These are phyloP conservation scores for Cutaneotrichosporon sp. DNA, from an alignment of 1,284 basidiomycete genomes.

Conservation along the genomic window DNA sequence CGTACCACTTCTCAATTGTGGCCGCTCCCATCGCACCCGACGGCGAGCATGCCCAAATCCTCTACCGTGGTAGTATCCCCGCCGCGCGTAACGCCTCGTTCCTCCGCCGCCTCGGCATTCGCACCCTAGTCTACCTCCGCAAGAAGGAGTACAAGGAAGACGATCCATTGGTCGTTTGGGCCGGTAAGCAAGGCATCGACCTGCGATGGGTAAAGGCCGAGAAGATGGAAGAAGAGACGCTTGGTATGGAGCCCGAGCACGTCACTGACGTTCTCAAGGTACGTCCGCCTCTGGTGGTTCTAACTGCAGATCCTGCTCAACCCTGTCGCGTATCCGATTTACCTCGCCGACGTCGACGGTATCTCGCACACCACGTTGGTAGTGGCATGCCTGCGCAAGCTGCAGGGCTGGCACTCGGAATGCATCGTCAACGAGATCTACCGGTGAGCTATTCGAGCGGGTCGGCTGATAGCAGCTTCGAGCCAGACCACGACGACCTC, in stretches of 20 bases:
- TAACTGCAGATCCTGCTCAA: constrained; percentile 38
- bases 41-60: constrained; percentile 26
- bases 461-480: constrained; percentile 33
- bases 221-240: constrained; percentile 43
- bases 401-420: constrained; percentile 49
- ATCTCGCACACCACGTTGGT: constrained; percentile 48
- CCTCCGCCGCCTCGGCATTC: constrained; percentile 54
- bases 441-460: constrained; percentile 30
- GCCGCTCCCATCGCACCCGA: constrained; percentile 20
- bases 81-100: constrained; percentile 42
- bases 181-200: constrained; percentile 29
- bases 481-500: constrained; percentile 48
- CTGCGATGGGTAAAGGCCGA: constrained; percentile 47
- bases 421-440: constrained; percentile 45
- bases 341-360: constrained; percentile 47
- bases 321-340: constrained; percentile 42
- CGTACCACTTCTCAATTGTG: constrained; percentile 36
- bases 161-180: constrained; percentile 35
- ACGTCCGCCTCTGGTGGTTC: constrained; percentile 9
- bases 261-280: constrained; percentile 46
- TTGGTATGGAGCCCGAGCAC: constrained; percentile 45
- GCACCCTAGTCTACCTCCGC: constrained; percentile 60
- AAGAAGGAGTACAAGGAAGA: constrained; percentile 53
- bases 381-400: constrained; percentile 45
- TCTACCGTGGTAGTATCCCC: constrained; percentile 46